Conservation (phyloP, 805 yeast genomes). For the Starmerella riodocensis region DNA sequence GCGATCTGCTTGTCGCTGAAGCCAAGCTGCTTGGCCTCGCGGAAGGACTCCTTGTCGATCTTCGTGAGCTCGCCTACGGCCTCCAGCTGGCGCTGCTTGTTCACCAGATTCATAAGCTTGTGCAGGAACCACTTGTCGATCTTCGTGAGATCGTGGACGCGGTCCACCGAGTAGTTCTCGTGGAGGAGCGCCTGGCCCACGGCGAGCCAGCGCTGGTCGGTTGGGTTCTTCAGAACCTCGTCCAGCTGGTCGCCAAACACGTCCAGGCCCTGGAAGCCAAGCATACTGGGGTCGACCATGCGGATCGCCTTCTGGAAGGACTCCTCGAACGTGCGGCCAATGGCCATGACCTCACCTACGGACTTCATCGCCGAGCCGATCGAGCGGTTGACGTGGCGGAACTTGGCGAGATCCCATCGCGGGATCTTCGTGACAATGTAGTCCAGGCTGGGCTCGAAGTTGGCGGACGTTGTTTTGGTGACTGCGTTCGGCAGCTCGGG, state of each 20-base stretch:
- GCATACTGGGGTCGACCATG: slow-evolving; percentile 76
- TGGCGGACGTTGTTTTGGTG: slow-evolving; percentile 89
- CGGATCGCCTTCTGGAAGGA: slow-evolving; percentile 95
- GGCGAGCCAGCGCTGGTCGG: slow-evolving; percentile 94
- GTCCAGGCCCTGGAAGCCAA: slow-evolving; percentile 79
- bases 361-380: slow-evolving; percentile 96
- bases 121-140: slow-evolving; percentile 93
- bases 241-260: slow-evolving; percentile 65
- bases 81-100: slow-evolving; percentile 45
- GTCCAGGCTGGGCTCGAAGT: slow-evolving; percentile 93
- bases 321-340: slow-evolving; percentile 95
- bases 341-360: slow-evolving; percentile 98
- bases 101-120: slow-evolving; percentile 86
- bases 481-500: slow-evolving; percentile 95
- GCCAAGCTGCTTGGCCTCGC: slow-evolving; percentile 80
- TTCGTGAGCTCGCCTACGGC: slow-evolving; percentile 31
- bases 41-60: slow-evolving; percentile 45
- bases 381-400: slow-evolving; percentile 86
- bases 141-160: slow-evolving; percentile 79
- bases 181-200: slow-evolving; percentile 93
- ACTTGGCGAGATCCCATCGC: slow-evolving; percentile 94
- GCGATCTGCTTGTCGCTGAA: slow-evolving; percentile 93
- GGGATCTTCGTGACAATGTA: slow-evolving; percentile 96
- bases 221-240: slow-evolving; percentile 87
- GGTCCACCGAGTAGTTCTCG: slow-evolving; percentile 81